Conservation (phyloP, 176 grass and related monocot species). For the Miscanthus lutarioriparius region DNA sequence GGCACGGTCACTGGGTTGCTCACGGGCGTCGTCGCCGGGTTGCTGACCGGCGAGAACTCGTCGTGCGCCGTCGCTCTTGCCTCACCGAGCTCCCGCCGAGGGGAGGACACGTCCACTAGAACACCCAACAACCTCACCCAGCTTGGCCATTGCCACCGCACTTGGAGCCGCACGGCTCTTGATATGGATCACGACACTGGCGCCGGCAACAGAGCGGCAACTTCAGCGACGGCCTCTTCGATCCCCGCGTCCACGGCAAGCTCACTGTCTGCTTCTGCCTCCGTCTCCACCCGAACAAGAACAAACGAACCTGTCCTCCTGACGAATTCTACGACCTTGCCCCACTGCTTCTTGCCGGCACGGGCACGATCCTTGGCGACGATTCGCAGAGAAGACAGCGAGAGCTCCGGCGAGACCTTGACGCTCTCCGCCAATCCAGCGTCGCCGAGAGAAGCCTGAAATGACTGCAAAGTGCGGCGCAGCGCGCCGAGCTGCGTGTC, state of each 20-base stretch:
- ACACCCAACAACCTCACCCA: slow-evolving; percentile 29
- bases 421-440: slow-evolving; percentile 8
- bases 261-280: background rate
- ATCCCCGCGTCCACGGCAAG: background rate
- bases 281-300: slow-evolving; percentile 39
- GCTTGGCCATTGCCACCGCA: slow-evolving; percentile 31
- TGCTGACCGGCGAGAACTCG: slow-evolving; percentile 48
- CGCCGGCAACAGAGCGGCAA: slow-evolving; percentile 28
- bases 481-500: slow-evolving; percentile 34
- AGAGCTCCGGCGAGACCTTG: slow-evolving; percentile 51
- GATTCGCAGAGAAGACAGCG: slow-evolving; percentile 41
- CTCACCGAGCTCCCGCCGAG: slow-evolving; percentile 19
- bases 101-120: slow-evolving; percentile 14
- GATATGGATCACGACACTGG: slow-evolving; percentile 39
- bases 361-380: background rate
- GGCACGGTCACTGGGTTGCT: slow-evolving; percentile 63
- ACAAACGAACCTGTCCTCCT: slow-evolving; percentile 50
- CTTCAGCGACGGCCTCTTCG: slow-evolving; percentile 5
- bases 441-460: slow-evolving; percentile 37
- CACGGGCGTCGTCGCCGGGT: slow-evolving; percentile 43
- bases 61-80: slow-evolving; percentile 47
- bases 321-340: slow-evolving; percentile 39
- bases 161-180: slow-evolving; percentile 20
- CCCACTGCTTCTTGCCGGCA: slow-evolving; percentile 7
- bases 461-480: slow-evolving; percentile 32